Percentiles rank a stretch among this genome's conserved stretches.
Evolutionary conservation across 441 rosid species (phyloP).

Genomic region (Jatropha podagrica): DNA sequence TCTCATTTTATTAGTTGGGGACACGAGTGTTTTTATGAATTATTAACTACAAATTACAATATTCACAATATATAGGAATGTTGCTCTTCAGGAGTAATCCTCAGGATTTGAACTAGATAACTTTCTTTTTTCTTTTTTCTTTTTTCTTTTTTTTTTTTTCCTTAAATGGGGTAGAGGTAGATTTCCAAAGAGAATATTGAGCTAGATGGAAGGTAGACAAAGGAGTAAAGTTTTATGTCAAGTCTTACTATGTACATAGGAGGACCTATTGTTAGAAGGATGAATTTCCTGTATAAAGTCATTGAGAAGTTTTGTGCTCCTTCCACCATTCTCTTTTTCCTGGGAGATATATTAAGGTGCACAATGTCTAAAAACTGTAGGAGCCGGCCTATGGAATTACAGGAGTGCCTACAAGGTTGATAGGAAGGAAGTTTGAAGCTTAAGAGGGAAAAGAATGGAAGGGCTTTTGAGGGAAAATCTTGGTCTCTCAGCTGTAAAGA

Average conservation of each 20-base stretch:
- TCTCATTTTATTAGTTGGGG: too few relatives aligned
- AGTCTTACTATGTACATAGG: not conserved
- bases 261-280: not conserved
- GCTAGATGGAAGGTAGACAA: too few relatives aligned
- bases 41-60: not conserved
- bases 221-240: not conserved
- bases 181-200: not conserved
- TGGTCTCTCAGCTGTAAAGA: not conserved
- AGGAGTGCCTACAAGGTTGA: not conserved
- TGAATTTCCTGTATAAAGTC: not conserved
- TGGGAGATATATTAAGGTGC: not conserved
- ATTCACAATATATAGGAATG: not conserved
- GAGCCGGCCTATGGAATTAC: not conserved
- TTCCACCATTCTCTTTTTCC: not conserved
- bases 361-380: not conserved
- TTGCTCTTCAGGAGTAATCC: not conserved
- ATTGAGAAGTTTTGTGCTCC: not conserved
- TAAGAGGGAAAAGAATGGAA: not conserved
- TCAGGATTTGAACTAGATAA: not conserved
- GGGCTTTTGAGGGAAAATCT: not conserved
- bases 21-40: too few relatives aligned
- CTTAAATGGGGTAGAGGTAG: not conserved
- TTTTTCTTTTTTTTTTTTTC: not conserved
- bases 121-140: not conserved
- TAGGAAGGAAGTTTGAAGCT: not conserved